Base-by-base conservation (phyloP, 805 yeast species). In the Candida ulmi region DNA sequence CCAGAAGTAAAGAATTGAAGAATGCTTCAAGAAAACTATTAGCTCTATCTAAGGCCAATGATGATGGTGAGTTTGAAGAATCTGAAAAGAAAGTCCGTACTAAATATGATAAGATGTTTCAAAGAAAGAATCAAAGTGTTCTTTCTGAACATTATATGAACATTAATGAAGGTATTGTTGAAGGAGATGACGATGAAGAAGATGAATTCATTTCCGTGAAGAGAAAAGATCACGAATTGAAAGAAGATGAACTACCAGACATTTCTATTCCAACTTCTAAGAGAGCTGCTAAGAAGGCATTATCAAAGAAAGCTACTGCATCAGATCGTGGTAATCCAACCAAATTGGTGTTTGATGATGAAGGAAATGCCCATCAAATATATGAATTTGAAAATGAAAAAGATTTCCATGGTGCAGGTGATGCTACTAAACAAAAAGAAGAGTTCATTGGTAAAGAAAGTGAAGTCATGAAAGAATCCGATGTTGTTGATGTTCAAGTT, bases 91-190 rank as follows among this genome's bases (percentile, higher is more conserved):
- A 74, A 49, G 82, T 79, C 2, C 76, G 88, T 54, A 93, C 97
- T 13, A 91, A 85, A 60, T 87, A 87, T 57, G 99, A 93, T 61
- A 77, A 90, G 46, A 90, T 93, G 95, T 93, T 93, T 63, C 95
- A 88, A 60, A 77, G 99, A 60, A 74, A 85, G 59, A 93, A 93
- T 61, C 98, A 93, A 66, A 83, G 84, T 38, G 95, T 93, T 16
- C 69, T 93, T 38, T 83, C 95, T 36, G 93, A 90, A 51, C 95
- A 91, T 58, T 93, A 88, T 57, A 61, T 80, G 62, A 84, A 79
- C 43, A 70, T 93, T n/a, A 31, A 31, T 31, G 34, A 42, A 15
- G 46, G 17, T 5, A 43, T 30, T n/a, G 47, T 28, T 8, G 41
- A 23, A 9, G 48, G 47, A 1, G 58, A 56, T 30, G 72, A 60